Base-by-base conservation (phyloP, 352 stramenopile species). In the Phytophthora lateralis region DNA sequence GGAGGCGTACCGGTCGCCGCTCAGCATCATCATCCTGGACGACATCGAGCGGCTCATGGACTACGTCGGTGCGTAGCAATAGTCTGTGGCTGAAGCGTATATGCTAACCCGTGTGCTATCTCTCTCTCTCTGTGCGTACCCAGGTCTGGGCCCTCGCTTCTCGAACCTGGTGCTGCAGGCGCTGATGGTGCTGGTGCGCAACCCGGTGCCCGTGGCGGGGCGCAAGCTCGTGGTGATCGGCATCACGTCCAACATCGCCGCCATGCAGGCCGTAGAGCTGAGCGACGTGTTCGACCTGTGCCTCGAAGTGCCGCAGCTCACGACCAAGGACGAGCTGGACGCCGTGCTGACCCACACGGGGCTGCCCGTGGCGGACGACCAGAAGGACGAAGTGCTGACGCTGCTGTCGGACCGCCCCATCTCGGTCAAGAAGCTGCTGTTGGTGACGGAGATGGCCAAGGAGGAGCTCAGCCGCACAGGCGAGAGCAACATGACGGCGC, bases 1-100 rank as follows among this genome's bases (percentile, higher is more conserved):
- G 66, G 97, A 99, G 78, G 97, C 97, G 5, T 99, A 99, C 78
- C 98, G 98, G 67, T 98, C 94, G 37, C 89, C 97, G 1, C 80
- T 99, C 10, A 98, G 96, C 18, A 93, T 99, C 59, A 99, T 99
- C 76, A 97, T 99, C 58, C 91, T 99, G 42, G 98, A 99, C 78
- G 97, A 99, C 74, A 97, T 99, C 63, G 98, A 99, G 79, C 93
- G 98, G 15, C 86, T 99, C 37, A 98, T 99, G 73, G 97, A 99
- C 71, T 99, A 93, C 50, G 86, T 93, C 67, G 86, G 84, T 90
- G 62, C 54, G 81, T 78, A 54, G 32, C 14, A 14, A 10, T 43
- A 26, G 43, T 55, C 46, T 44, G 24, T 35, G 14, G 17, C 18
- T n/a, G n/a, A n/a, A n/a, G n/a, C n/a, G 18, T 45, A 4, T 45